Base-by-base conservation (phyloP, 2,329 filamentous ascomycete species). In the Clarireedia paspali region DNA sequence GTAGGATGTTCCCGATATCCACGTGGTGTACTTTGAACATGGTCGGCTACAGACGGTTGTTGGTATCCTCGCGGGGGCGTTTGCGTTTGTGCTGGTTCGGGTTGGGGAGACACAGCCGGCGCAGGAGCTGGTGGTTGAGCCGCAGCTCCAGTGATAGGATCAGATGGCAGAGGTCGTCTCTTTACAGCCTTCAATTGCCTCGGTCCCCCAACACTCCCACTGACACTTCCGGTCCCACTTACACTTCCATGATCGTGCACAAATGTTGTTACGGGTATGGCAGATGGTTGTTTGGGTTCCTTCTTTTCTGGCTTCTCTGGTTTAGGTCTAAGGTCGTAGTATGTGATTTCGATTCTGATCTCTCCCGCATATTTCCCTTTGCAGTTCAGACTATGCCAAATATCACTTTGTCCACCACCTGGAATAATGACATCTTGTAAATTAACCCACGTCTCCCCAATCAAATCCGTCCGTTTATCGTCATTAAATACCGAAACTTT, bases 401-500 rank as follows among this genome's bases (percentile, higher is more conserved):
- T 77, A 71, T 99, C 94, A 68, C 82, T 91, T 73, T 96, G 90
- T n/a, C 94, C 91, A 49, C 94, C 94, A 48, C 94, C 91, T 2
- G 84, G 77, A 20, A 91, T 79, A 60, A 99, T 81, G 64, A 99
- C 88, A 63, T 83, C 80, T 63, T 85, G 84, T 58, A 99, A 77
- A 67, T 89, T 87, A 57, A 97, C 82, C 86, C 89, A 96, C 6
- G 89, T 85, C 72, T 99, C 94, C 62, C 94, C 94, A 65, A 99
- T 96, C 62, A 99, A 73, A 63, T 99, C 94, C 0, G 92, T 97
- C 75, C 88, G 95, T 76, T 96, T 97, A 73, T 99, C 94, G 67
- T 99, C 94, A 69, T 96, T 96, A 75, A 99, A 99, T 5, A 97
- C 83, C 2, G 92, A 96, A 15, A 97, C 80, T 70, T 99, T 99